Evolutionary conservation across 805 yeast species (phyloP).

Genomic region (Schwanniomyces sp.): DNA sequence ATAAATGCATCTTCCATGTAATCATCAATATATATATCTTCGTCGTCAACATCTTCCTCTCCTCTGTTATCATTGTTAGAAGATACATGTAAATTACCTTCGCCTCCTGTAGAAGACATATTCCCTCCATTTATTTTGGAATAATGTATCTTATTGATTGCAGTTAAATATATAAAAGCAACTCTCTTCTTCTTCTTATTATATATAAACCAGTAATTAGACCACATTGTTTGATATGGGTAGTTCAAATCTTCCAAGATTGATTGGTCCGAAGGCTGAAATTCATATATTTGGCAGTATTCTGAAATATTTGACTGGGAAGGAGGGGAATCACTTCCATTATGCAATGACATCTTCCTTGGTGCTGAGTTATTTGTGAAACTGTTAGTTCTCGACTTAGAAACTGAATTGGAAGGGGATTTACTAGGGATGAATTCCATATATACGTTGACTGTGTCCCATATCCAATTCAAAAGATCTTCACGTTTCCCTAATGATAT

Average conservation of each 20-base stretch:
- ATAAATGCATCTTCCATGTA: constrained; percentile 18
- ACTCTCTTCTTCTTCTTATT: constrained; percentile 91
- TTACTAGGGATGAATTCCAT: constrained; percentile 58
- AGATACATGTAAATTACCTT: constrained; percentile 5
- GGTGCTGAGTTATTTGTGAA: constrained; percentile 8
- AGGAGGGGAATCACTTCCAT: constrained; percentile 16
- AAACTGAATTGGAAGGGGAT: constrained; percentile 22
- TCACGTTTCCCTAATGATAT: constrained; percentile 47
- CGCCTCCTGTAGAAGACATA: constrained; percentile 7
- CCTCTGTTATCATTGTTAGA: constrained; percentile 9
- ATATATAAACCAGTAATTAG: constrained; percentile 86
- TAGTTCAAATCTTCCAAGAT: constrained; percentile 58
- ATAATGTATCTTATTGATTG: constrained; percentile 41
- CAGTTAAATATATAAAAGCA: constrained; percentile 74
- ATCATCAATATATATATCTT: constrained; percentile 21
- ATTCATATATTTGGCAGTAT: constrained; percentile 62
- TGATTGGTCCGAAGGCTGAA: constrained; percentile 59
- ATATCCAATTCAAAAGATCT: constrained; percentile 60
- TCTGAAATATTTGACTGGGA: constrained; percentile 19
- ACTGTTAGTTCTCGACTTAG: constrained; percentile 27
- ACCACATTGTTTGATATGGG: constrained; percentile 60
- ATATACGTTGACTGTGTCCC: constrained; percentile 85
- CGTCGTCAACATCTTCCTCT: constrained; percentile 24
- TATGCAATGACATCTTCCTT: constrained; percentile 5
- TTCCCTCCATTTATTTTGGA: constrained; percentile 27